Evolutionary conservation across 2,329 filamentous ascomycete species (phyloP).

Genomic region (Pseudocercospora macadamiae): DNA sequence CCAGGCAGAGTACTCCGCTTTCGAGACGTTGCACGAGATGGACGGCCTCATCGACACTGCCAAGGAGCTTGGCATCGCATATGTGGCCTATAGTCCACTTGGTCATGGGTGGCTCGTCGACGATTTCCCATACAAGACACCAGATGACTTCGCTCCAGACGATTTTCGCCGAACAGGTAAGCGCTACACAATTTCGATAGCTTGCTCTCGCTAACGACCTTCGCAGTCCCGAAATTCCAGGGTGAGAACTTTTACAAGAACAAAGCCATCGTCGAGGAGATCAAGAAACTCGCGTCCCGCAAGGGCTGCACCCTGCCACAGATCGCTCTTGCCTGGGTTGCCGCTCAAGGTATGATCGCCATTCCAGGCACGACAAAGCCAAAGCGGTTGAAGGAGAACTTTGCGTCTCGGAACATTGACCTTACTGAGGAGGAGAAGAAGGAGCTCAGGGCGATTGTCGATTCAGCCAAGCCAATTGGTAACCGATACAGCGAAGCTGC

Average conservation of each 20-base stretch:
- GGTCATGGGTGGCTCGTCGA: constrained; percentile 49
- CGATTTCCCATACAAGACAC: constrained; percentile 38
- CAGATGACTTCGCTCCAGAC: constrained; percentile 41
- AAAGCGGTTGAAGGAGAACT: constrained; percentile 29
- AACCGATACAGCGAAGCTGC: constrained; percentile 36
- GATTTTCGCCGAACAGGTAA: constrained; percentile 32
- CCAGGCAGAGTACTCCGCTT: constrained; percentile 57
- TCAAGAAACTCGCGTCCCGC: constrained; percentile 26
- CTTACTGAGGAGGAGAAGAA: constrained; percentile 44
- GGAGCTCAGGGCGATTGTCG: constrained; percentile 46
- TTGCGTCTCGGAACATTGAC: constrained; percentile 22
- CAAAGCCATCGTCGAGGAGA: constrained; percentile 32
- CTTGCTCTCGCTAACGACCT: not conserved
- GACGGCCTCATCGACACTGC: constrained; percentile 46
- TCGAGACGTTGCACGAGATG: constrained; percentile 51
- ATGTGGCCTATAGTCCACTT: constrained; percentile 45
- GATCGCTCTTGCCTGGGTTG: constrained; percentile 32
- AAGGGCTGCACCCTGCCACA: constrained; percentile 31
- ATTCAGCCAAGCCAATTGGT: constrained; percentile 43
- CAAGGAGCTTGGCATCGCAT: constrained; percentile 49
- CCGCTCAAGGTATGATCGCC: constrained; percentile 32
- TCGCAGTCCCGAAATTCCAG: constrained; percentile 33
- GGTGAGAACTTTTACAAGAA: constrained; percentile 36
- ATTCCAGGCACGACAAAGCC: constrained; percentile 30
- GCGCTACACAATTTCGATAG: constrained; percentile 34